Evolutionary conservation across 225 moss, liverwort and hornwort species (phyloP), one percentile per base, ranked within the genome.

Genomic region (Bryum argenteum): DNA sequence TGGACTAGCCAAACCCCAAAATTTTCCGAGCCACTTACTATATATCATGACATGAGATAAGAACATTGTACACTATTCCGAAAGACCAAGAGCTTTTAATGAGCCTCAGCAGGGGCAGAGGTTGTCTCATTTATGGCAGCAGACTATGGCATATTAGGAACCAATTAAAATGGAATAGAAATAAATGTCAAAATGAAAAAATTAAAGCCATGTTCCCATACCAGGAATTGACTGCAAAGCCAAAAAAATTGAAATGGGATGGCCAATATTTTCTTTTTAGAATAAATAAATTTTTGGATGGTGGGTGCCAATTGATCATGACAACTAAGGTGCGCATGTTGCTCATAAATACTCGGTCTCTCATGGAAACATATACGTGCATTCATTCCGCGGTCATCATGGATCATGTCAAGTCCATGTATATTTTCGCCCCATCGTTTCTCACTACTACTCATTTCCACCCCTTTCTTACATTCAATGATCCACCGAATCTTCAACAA

Each of bases 401-500:
- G 24, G 24, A 69, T 74, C 68, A 58, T 79, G 74, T 41, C 58
- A 52, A 69, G 68, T 68, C 19, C 1, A 0, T 24, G 11, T 16
- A 17, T 21, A 20, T 50, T 48, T 11, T 5, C 8, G 15, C 37
- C 6, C 0, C 44, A 14, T n/a, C n/a, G 14, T 38, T 60, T n/a
- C n/a, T n/a, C n/a, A n/a, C n/a, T n/a, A n/a, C 60, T 19, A 60
- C 41, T 53, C 56, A 42, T 23, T 44, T 26, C 63, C 28, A 37
- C 43, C 51, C 33, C n/a, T 5, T 5, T 8, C 11, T 24, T 8
- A 1, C 60, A 66, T 47, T 71, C 28, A 80, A 67, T 43, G 62
- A 1, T 48, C 41, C 61, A 67, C 41, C 9, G 0, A 66, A 76
- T 71, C 66, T 71, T 50, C 80, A 80, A 71, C 71, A 21, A 80